Conservation (phyloP, 2,329 filamentous ascomycete species). For the Arthrobotrys sphaeroides region DNA sequence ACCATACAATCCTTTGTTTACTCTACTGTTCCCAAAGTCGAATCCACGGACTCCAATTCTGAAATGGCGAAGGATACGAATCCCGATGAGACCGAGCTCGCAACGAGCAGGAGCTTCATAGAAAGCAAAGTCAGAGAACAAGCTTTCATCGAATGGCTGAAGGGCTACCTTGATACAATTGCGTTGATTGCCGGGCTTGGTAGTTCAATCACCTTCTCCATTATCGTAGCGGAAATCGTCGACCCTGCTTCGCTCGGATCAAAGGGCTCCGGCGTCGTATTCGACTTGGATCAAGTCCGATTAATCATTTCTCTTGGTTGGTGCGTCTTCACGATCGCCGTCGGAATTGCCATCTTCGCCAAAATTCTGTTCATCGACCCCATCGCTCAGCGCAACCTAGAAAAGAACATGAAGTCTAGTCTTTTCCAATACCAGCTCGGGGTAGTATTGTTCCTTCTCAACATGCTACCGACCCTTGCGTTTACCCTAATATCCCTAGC, state of each 20-base stretch:
- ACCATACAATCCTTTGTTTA: no score
- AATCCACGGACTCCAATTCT: not conserved
- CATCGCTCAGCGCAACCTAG: constrained; percentile 42
- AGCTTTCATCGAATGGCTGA: constrained; percentile 50
- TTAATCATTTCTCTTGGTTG: constrained; percentile 48
- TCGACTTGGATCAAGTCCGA: constrained; percentile 46
- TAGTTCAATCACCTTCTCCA: constrained; percentile 48
- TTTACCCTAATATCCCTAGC: constrained; percentile 46
- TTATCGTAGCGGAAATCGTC: constrained; percentile 46
- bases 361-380: constrained; percentile 50
- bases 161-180: constrained; percentile 49
- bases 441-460: constrained; percentile 38
- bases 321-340: constrained; percentile 47
- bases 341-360: constrained; percentile 43
- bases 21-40: not conserved
- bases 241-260: constrained; percentile 26
- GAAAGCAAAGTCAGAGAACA: constrained; percentile 19
- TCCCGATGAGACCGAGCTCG: not conserved
- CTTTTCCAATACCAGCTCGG: constrained; percentile 36
- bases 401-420: constrained; percentile 35
- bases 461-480: constrained; percentile 38
- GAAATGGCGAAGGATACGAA: not conserved
- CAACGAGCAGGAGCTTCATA: not conserved
- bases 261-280: constrained; percentile 29
- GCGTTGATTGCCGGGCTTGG: constrained; percentile 42